Base-by-base conservation (phyloP, 2,329 filamentous ascomycete genomes). In the Colletotrichum orchidophilum region DNA sequence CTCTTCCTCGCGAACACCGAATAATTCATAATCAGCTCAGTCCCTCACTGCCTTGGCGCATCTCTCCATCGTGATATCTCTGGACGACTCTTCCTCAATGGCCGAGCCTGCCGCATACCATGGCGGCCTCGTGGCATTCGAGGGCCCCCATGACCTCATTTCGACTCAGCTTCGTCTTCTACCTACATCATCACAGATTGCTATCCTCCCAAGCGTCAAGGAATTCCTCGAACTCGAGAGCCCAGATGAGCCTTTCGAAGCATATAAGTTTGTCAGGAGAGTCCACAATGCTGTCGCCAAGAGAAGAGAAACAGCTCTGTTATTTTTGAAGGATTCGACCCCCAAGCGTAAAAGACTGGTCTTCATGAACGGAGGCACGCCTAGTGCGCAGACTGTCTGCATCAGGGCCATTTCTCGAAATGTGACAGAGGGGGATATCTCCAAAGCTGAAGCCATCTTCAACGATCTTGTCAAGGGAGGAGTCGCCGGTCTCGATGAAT, bases 91-190 rank as follows among this genome's bases (percentile, higher is more conserved):
- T 27, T 6, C n/a, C 26, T 7, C 55, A 35, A 74, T 74, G 73
- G 50, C 59, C 66, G 57, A 72, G 39, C 13, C 63, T 63, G 39
- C 74, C 33, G 71, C 76, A 31, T 78, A 80, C 59, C 74, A 82
- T 66, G 88, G 89, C 57, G 87, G 84, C 76, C 79, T 92, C 63
- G 83, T 92, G 63, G 88, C 89, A 72, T 85, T 92, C 66, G 90
- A 92, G 76, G 90, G 90, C 6, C 83, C 87, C 35, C 75, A 79
- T 27, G 86, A 90, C 55, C 80, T 83, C 33, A 83, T 92, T 33
- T 85, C 87, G 27, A 90, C 88, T 3, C 90, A 92, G 74, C 80
- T 92, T 49, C 86, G 86, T 57, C 83, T 92, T 3, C 84, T 92
- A 12, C 90, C 90, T 9, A 84, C 83, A 3, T 91, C 88, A 1